These are phyloP conservation scores for Penicillium roqueforti DNA, from an alignment of 495 filamentous ascomycete genomes.

Conservation along the genomic window DNA sequence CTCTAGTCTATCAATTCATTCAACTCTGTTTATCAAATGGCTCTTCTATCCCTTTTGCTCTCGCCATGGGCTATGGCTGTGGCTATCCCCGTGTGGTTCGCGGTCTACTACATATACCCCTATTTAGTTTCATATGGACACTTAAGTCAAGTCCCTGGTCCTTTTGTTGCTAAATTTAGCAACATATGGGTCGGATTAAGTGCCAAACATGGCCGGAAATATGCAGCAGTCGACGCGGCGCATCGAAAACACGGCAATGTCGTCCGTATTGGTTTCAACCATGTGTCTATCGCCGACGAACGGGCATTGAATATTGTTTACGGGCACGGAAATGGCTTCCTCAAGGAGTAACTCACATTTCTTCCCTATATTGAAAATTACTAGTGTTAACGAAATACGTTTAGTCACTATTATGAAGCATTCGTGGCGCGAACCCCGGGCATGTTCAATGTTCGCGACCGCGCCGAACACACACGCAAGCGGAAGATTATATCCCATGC, in stretches of 20 bases:
- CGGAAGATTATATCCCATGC: constrained; percentile 75
- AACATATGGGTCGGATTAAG: constrained; percentile 26
- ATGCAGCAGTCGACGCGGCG: constrained; percentile 29
- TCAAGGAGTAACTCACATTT: constrained; percentile 49
- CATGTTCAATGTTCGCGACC: constrained; percentile 75
- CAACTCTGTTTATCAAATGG: constrained; percentile 9
- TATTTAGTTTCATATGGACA: constrained; percentile 17
- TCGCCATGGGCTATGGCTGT: constrained; percentile 15
- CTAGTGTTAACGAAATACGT: neutral
- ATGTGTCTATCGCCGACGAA: constrained; percentile 33
- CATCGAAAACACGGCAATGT: constrained; percentile 41
- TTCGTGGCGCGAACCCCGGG: constrained; percentile 75
- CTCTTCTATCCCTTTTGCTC: constrained; percentile 8
- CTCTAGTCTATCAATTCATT: neutral
- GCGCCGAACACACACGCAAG: constrained; percentile 73
- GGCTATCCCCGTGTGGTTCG: constrained; percentile 14
- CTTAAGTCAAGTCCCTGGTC: constrained; percentile 19
- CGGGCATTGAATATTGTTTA: constrained; percentile 29
- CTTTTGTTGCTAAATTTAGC: constrained; percentile 21
- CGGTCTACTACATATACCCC: constrained; percentile 22
- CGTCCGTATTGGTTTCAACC: constrained; percentile 34
- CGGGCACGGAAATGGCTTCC: constrained; percentile 57
- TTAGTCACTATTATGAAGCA: constrained; percentile 72
- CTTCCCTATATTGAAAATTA: neutral
- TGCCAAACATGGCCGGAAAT: constrained; percentile 22